Percentiles rank a stretch among this genome's conserved stretches.
Conservation (phyloP, 306 rosid genomes). For the Prunus mongolica region DNA sequence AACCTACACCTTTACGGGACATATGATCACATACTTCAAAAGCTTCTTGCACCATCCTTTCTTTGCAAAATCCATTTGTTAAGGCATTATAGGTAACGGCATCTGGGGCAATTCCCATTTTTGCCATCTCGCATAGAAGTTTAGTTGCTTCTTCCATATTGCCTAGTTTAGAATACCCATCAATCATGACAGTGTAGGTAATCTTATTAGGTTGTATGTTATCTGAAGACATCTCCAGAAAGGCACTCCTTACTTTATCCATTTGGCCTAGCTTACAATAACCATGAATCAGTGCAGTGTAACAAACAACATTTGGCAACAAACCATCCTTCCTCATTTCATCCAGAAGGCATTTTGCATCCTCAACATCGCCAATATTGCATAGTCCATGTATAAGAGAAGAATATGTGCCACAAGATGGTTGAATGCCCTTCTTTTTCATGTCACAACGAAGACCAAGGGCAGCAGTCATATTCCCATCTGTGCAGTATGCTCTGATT, state of each 20-base stretch:
- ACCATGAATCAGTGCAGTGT: conserved; percentile 69
- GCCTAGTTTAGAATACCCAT: conserved; percentile 65
- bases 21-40: neutral
- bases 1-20: neutral
- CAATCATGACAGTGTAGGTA: conserved; percentile 37
- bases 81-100: neutral
- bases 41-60: neutral
- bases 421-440: conserved; percentile 50
- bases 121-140: neutral
- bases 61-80: neutral
- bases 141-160: conserved; percentile 51
- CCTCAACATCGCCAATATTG: conserved; percentile 47
- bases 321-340: neutral
- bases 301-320: neutral
- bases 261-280: conserved; percentile 47
- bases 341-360: conserved; percentile 36
- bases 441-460: conserved; percentile 47
- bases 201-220: neutral
- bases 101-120: neutral
- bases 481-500: conserved; percentile 47
- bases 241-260: neutral
- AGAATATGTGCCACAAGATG: conserved; percentile 54
- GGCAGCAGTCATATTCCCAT: conserved; percentile 51
- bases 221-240: neutral
- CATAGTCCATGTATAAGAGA: conserved; percentile 76